phyloP scores from a whole-genome alignment of 371 early-diverging fungal genomes.

The Rhizopus stolonifer region DNA sequence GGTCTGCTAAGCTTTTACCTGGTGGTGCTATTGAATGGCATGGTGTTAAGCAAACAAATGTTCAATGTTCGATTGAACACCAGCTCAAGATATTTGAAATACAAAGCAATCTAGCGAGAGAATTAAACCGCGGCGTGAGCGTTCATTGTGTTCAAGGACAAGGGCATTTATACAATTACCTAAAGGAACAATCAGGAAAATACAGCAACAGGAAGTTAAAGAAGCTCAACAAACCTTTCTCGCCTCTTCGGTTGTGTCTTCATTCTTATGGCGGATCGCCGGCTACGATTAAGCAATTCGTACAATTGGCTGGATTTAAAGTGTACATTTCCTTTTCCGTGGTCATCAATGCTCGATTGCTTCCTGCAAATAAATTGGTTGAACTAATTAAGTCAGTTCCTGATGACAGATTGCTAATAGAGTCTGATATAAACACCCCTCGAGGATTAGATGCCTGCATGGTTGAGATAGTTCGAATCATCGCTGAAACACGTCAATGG shows the following conservation, averaged over 20 bases:
- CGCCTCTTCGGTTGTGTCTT: slow-evolving; percentile 60
- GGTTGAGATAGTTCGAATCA: slow-evolving; percentile 55
- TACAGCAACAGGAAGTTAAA: slow-evolving; percentile 20
- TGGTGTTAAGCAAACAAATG: slow-evolving; percentile 43
- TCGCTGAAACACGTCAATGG: slow-evolving; percentile 73
- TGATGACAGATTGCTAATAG: slow-evolving; percentile 75
- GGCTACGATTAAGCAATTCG: slow-evolving; percentile 67
- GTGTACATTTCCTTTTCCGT: slow-evolving; percentile 69
- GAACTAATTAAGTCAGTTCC: slow-evolving; percentile 65
- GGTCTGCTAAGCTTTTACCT: slow-evolving; percentile 61
- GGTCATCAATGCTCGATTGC: slow-evolving; percentile 56
- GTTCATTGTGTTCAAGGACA: slow-evolving; percentile 86
- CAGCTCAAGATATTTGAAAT: slow-evolving; percentile 64
- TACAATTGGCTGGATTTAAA: slow-evolving; percentile 39
- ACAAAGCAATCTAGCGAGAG: slow-evolving; percentile 76
- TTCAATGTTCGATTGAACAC: slow-evolving; percentile 58
- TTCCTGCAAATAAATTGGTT: slow-evolving; percentile 42
- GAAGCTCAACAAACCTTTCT: slow-evolving; percentile 7
- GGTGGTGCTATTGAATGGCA: slow-evolving; percentile 50
- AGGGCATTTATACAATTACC: slow-evolving; percentile 62
- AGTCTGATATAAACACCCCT: slow-evolving; percentile 78
- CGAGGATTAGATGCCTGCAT: slow-evolving; percentile 55
- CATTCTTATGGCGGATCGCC: slow-evolving; percentile 86
- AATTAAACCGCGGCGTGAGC: slow-evolving; percentile 67
- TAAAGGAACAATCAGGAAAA: slow-evolving; percentile 28